Conservation (phyloP, 768 basidiomycete species). For the Amanita subjunquillea region DNA sequence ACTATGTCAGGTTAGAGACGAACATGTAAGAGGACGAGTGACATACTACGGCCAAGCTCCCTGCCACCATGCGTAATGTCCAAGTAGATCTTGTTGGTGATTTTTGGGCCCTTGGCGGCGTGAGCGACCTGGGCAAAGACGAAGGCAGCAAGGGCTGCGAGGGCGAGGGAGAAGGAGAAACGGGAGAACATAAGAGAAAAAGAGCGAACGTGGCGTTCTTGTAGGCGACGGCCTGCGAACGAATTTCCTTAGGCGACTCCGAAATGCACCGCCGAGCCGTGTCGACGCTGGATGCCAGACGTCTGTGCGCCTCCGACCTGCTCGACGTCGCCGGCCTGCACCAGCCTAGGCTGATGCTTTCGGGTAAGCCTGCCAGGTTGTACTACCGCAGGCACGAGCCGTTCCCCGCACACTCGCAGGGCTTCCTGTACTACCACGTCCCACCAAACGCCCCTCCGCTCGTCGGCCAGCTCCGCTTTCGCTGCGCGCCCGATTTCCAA, state of each 20-base stretch:
- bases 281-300: not conserved
- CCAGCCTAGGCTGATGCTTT: not conserved
- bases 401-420: slow-evolving; percentile 6
- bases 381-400: not conserved
- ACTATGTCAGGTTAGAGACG: slow-evolving; percentile 31
- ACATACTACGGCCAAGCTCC: slow-evolving; percentile 69
- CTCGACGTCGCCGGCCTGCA: not conserved
- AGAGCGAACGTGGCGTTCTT: slow-evolving; percentile 18
- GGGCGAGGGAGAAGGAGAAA: slow-evolving; percentile 48
- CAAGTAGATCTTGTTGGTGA: slow-evolving; percentile 92
- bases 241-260: not conserved
- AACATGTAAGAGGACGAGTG: not conserved
- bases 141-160: slow-evolving; percentile 55
- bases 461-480: slow-evolving; percentile 7
- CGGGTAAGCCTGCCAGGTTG: not conserved
- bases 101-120: slow-evolving; percentile 78
- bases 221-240: not conserved
- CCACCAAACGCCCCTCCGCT: slow-evolving; percentile 1
- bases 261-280: not conserved
- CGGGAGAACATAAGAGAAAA: slow-evolving; percentile 47
- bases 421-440: slow-evolving; percentile 8
- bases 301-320: not conserved
- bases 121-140: slow-evolving; percentile 67
- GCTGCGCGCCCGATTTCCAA: not conserved
- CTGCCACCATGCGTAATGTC: slow-evolving; percentile 91